phyloP scores from a whole-genome alignment of 805 yeast species.

The Gaillardinia entomophila region DNA sequence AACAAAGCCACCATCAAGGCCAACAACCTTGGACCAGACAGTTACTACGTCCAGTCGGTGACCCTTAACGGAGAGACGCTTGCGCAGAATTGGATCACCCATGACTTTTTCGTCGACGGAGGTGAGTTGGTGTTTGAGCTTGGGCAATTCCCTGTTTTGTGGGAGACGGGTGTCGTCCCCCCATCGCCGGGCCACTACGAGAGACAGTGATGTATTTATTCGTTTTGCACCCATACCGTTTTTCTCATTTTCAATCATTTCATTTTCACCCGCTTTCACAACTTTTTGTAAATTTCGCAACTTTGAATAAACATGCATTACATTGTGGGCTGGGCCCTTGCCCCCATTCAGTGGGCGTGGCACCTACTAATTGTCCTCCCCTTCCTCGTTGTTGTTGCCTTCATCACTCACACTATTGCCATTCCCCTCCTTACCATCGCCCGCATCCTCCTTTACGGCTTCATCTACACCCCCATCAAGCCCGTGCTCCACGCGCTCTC shows the following conservation, averaged over 20 bases:
- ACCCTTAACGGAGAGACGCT: slow-evolving; percentile 20
- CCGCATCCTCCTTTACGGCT: slow-evolving; percentile 11
- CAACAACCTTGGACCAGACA: slow-evolving; percentile 12
- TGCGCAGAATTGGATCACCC: slow-evolving; percentile 25
- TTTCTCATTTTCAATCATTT: too few species aligned
- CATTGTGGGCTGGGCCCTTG: too few species aligned
- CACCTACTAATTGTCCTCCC: too few species aligned
- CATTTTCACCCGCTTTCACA: too few species aligned
- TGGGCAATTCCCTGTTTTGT: slow-evolving; percentile 9
- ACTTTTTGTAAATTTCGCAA: too few species aligned
- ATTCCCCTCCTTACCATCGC: slow-evolving; percentile 7
- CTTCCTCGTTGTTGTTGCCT: background rate
- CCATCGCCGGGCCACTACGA: slow-evolving; percentile 19
- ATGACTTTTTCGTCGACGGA: slow-evolving; percentile 23
- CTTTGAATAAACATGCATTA: too few species aligned
- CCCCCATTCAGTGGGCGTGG: too few species aligned
- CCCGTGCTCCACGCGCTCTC: slow-evolving; percentile 7
- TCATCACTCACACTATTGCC: slow-evolving; percentile 7
- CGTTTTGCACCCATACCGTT: background rate
- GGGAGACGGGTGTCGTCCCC: slow-evolving; percentile 22
- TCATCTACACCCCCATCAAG: slow-evolving; percentile 10
- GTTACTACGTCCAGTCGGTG: slow-evolving; percentile 22
- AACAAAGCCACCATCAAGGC: slow-evolving; percentile 16
- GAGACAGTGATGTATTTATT: background rate
- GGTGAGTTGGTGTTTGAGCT: slow-evolving; percentile 14